Conservation (phyloP, 148 eudicot genomes). For the Camellia granthamiana region DNA sequence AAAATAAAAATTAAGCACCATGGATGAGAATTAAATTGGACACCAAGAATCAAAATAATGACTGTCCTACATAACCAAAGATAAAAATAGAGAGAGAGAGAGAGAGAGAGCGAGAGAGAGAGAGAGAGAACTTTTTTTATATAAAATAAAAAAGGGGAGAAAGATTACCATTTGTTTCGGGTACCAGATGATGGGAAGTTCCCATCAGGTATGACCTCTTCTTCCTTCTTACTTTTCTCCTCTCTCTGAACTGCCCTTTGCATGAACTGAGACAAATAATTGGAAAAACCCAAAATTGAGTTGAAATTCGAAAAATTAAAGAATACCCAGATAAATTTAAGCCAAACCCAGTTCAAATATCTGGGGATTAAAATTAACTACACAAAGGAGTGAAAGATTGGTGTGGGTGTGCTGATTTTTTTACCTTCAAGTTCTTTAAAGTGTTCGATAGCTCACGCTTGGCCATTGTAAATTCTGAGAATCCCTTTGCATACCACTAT, state of each 20-base stretch:
- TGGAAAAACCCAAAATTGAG: background rate
- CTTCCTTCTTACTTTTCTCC: background rate
- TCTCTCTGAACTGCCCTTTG: background rate
- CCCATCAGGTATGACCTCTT: too few species aligned
- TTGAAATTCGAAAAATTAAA: too few species aligned
- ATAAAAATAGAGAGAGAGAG: too few species aligned
- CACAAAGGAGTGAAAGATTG: background rate
- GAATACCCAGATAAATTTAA: too few species aligned
- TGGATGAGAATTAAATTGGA: background rate
- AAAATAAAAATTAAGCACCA: background rate
- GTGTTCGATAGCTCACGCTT: conserved; percentile 70
- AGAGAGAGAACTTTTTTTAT: too few species aligned
- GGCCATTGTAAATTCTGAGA: conserved; percentile 37
- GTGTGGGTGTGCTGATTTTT: background rate
- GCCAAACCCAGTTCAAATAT: too few species aligned
- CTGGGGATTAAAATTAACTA: background rate
- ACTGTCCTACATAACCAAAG: background rate
- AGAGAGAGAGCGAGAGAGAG: too few species aligned
- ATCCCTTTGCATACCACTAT: background rate
- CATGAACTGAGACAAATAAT: background rate
- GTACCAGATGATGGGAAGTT: too few species aligned
- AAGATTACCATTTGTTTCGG: too few species aligned
- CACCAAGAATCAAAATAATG: background rate
- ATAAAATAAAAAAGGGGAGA: too few species aligned
- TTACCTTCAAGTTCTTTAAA: conserved; percentile 59